phyloP scores from a whole-genome alignment of 305 asterid genomes.

The Nicotiana rustica region DNA sequence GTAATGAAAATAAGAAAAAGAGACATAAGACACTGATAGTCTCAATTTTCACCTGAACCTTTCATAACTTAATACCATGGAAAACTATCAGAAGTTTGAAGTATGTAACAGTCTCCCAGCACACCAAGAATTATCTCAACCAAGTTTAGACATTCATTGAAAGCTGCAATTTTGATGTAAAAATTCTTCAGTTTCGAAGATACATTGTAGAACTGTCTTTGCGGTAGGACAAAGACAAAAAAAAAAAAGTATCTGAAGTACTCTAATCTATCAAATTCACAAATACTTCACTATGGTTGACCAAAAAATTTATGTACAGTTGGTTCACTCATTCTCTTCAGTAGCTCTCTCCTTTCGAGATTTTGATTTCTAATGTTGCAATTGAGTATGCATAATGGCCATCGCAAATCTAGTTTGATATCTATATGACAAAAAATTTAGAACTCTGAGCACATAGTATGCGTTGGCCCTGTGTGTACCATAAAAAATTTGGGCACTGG shows the following conservation, averaged over 20 bases:
- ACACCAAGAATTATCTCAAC: conserved; percentile 19
- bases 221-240: neutral
- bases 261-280: conserved; percentile 27
- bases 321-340: neutral
- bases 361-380: conserved; percentile 12
- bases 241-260: neutral
- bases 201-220: neutral
- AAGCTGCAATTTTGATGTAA: conserved; percentile 34
- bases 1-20: neutral
- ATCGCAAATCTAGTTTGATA: conserved; percentile 40
- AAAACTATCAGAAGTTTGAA: neutral
- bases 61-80: neutral
- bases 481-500: conserved; percentile 27
- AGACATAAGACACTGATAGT: neutral
- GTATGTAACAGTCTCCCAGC: no score
- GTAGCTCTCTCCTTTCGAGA: neutral
- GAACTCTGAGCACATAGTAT: conserved; percentile 4
- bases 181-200: conserved; percentile 4
- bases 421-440: conserved; percentile 29
- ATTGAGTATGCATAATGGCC: conserved; percentile 32
- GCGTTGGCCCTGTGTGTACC: conserved; percentile 31
- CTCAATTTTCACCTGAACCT: neutral
- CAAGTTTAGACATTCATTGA: conserved; percentile 1
- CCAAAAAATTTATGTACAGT: conserved; percentile 31
- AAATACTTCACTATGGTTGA: conserved; percentile 34